A percentile compares a stretch with the other conserved stretches of the same genome.
Evolutionary conservation across 768 basidiomycete genomes (phyloP).

Genomic region (Mycena alexandri): DNA sequence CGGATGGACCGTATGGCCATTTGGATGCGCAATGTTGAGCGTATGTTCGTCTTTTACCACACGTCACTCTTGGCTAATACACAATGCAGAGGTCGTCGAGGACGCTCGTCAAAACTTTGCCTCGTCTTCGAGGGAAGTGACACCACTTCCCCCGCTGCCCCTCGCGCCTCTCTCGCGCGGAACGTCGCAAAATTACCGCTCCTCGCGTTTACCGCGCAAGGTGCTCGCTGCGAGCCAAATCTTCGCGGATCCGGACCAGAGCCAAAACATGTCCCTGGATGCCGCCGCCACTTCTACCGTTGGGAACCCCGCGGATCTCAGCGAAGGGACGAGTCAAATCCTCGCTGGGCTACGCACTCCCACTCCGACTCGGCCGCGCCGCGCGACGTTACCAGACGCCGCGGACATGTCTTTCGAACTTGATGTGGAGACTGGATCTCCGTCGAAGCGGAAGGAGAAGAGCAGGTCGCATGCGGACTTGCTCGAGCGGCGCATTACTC

Average conservation of each 20-base stretch:
- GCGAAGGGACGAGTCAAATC: slow-evolving; percentile 47
- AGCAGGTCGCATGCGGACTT: slow-evolving; percentile 76
- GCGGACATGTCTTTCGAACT: slow-evolving; percentile 40
- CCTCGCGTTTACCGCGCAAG: slow-evolving; percentile 72
- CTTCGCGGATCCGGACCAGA: slow-evolving; percentile 59
- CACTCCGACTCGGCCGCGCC: slow-evolving; percentile 59
- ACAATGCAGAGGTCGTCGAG: slow-evolving; percentile 77
- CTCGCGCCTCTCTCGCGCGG: slow-evolving; percentile 68
- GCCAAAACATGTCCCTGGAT: slow-evolving; percentile 50
- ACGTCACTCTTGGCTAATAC: slow-evolving; percentile 24
- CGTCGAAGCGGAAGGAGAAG: slow-evolving; percentile 76
- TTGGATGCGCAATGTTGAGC: slow-evolving; percentile 88
- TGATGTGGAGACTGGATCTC: slow-evolving; percentile 60
- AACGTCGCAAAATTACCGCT: slow-evolving; percentile 58
- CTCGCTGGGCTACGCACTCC: slow-evolving; percentile 56
- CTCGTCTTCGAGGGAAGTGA: slow-evolving; percentile 58
- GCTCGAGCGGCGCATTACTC: slow-evolving; percentile 73
- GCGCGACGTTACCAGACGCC: slow-evolving; percentile 76
- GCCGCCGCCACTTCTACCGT: slow-evolving; percentile 45
- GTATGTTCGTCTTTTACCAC: slow-evolving; percentile 58
- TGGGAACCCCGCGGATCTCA: slow-evolving; percentile 36
- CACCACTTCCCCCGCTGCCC: slow-evolving; percentile 73
- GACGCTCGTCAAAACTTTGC: slow-evolving; percentile 84
- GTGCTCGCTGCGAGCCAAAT: slow-evolving; percentile 79
- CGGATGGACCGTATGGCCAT: slow-evolving; percentile 77